These are phyloP conservation scores for Pleomassaria siparia DNA, from an alignment of 2,329 filamentous ascomycete species.

Conservation along the genomic window DNA sequence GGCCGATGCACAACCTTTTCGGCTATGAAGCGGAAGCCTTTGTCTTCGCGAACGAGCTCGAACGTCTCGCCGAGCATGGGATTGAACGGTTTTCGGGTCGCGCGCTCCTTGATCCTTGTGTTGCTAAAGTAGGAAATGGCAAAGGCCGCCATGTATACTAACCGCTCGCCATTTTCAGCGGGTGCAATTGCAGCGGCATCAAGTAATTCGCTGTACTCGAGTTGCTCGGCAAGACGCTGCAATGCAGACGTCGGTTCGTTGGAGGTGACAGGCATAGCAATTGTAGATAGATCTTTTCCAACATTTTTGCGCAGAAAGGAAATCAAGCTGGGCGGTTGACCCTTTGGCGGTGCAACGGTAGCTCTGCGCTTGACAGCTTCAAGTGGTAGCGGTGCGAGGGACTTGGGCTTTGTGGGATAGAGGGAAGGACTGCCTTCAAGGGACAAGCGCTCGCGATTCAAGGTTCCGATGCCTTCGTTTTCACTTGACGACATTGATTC, in stretches of 20 bases:
- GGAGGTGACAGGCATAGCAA: constrained; percentile 95
- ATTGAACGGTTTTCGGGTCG: constrained; percentile 95
- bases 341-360: constrained; percentile 71
- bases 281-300: constrained; percentile 93
- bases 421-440: constrained; percentile 50
- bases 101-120: constrained; percentile 81
- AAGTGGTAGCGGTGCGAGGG: constrained; percentile 75
- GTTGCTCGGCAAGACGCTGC: constrained; percentile 83
- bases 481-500: constrained; percentile 68
- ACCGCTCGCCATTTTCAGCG: constrained; percentile 64
- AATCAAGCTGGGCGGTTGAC: constrained; percentile 85
- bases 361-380: constrained; percentile 67
- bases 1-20: constrained; percentile 95
- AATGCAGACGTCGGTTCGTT: constrained; percentile 90
- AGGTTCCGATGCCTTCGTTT: constrained; percentile 50
- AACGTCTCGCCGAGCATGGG: constrained; percentile 95
- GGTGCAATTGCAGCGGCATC: constrained; percentile 62
- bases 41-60: constrained; percentile 84
- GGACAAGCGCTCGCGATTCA: constrained; percentile 37
- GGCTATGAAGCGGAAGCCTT: constrained; percentile 86
- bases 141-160: constrained; percentile 86
- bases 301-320: constrained; percentile 96
- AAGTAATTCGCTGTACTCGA: constrained; percentile 87
- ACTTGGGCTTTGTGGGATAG: constrained; percentile 76
- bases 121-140: constrained; percentile 85